Evolutionary conservation across 257 asterid genomes (phyloP), one percentile per base, ranked within the genome.

Genomic region (Fraxinus anomala): DNA sequence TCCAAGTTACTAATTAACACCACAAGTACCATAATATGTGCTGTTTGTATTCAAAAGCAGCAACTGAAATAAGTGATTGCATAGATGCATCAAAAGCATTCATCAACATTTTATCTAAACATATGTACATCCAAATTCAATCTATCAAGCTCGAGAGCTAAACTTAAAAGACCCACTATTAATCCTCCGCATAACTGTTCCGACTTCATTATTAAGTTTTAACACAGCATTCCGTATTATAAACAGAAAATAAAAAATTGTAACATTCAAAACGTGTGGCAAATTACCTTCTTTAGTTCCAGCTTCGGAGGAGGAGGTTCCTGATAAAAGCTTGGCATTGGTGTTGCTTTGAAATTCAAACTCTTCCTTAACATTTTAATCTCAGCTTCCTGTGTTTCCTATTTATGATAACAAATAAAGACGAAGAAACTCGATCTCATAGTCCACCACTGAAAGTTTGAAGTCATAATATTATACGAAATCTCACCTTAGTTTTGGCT

Each of bases 271-370:
- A 44, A 13, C 19, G 24, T 4, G 63, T 54, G 26, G 5, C 26
- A n/a, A 80, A 23, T 65, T 82, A 94, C 98, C 98, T 94, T 94
- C 91, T 92, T 94, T 78, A 94, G 80, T 74, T 94, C 99, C 77
- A 84, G 86, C 84, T 91, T 91, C 0, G 93, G 95, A 79, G 99
- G 99, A n/a, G 94, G 80, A 84, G 99, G 99, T 82, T 91, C 99
- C 85, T 91, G 98, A 84, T 94, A 94, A 86, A 94, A 94, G 86
- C 88, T 94, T 33, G 99, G 99, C 99, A 94, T 91, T 0, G 99
- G 99, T 74, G 94, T 91, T 40, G 99, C 99, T 86, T 94, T 94
- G 84, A 94, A 94, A 83, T 79, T 90, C 90, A 94, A 86, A 71
- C 84, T 88, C 83, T 92, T 94, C 83, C 99, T 85, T 79, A 93